Evolutionary conservation across 2,329 filamentous ascomycete species (phyloP).

Genomic region (Trichoderma sp.): DNA sequence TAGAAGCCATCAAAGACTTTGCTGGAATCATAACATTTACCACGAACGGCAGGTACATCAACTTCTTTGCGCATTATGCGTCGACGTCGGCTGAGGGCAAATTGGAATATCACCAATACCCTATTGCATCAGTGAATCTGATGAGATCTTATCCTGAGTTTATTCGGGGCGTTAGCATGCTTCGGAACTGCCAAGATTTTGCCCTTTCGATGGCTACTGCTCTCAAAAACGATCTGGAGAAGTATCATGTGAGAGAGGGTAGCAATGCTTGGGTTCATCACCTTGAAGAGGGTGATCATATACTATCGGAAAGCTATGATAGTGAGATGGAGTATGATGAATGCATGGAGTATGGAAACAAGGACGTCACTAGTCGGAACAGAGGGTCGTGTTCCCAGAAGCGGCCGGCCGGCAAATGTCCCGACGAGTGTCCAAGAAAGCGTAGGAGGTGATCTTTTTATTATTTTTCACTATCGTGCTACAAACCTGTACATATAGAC

Average conservation of each 20-base stretch:
- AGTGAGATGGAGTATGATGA: background rate
- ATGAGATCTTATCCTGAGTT: slow-evolving; percentile 22
- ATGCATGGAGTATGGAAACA: background rate
- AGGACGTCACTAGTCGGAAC: background rate
- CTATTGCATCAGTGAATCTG: slow-evolving; percentile 23
- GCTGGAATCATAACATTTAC: slow-evolving; percentile 31
- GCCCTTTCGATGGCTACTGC: slow-evolving; percentile 24
- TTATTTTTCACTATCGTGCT: background rate
- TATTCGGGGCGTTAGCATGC: slow-evolving; percentile 23
- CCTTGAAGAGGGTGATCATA: background rate
- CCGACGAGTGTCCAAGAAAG: background rate
- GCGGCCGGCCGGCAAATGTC: background rate
- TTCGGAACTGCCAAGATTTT: slow-evolving; percentile 31
- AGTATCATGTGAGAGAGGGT: slow-evolving; percentile 23
- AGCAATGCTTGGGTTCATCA: background rate
- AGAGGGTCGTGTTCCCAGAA: background rate
- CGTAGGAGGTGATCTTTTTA: background rate
- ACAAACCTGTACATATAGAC: background rate
- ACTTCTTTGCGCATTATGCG: slow-evolving; percentile 33
- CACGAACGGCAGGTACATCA: slow-evolving; percentile 30
- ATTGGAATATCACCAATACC: slow-evolving; percentile 30
- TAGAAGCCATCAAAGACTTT: slow-evolving; percentile 25
- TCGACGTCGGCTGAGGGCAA: slow-evolving; percentile 18
- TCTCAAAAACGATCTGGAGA: slow-evolving; percentile 26
- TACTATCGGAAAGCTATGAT: slow-evolving; percentile 5